Evolutionary conservation across 139 green algal genomes (phyloP).

Genomic region (Pseudopediastrum boryanum): DNA sequence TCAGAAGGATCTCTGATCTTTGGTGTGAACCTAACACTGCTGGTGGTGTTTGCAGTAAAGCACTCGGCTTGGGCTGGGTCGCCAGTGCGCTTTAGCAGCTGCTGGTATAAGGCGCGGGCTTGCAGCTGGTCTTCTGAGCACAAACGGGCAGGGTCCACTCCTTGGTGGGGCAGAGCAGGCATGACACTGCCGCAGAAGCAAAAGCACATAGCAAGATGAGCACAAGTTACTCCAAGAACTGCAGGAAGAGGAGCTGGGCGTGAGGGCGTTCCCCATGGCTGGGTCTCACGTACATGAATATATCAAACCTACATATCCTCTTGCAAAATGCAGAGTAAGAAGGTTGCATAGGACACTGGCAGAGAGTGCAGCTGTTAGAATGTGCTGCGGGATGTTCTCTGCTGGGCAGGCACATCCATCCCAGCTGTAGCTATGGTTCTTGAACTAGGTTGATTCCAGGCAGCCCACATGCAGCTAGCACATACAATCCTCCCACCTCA

Average conservation of each 20-base stretch:
- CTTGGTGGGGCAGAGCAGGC: slow-evolving; percentile 20
- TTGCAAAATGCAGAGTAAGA: neutral
- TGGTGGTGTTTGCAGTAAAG: too few species aligned
- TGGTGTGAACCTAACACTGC: too few species aligned
- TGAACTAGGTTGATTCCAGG: neutral
- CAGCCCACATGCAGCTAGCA: neutral
- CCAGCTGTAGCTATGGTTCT: neutral
- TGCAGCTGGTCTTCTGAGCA: slow-evolving; percentile 6
- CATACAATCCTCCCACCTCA: too few species aligned
- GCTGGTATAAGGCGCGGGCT: slow-evolving; percentile 25
- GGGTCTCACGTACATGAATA: too few species aligned
- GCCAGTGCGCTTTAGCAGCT: too few species aligned
- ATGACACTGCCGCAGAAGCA: slow-evolving; percentile 14
- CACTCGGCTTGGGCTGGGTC: too few species aligned
- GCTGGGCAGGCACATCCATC: too few species aligned
- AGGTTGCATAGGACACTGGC: too few species aligned
- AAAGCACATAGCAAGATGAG: too few species aligned
- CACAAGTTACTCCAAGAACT: neutral
- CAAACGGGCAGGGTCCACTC: slow-evolving; percentile 17
- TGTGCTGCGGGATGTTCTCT: neutral
- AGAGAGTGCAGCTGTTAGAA: neutral
- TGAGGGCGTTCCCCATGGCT: neutral
- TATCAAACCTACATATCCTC: neutral
- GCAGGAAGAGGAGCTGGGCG: neutral
- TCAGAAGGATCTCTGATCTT: too few species aligned